A percentile compares a stretch with the other conserved stretches of the same genome.
Evolutionary conservation across 2,329 filamentous ascomycete genomes (phyloP).

Genomic region (Didymella glomerata): DNA sequence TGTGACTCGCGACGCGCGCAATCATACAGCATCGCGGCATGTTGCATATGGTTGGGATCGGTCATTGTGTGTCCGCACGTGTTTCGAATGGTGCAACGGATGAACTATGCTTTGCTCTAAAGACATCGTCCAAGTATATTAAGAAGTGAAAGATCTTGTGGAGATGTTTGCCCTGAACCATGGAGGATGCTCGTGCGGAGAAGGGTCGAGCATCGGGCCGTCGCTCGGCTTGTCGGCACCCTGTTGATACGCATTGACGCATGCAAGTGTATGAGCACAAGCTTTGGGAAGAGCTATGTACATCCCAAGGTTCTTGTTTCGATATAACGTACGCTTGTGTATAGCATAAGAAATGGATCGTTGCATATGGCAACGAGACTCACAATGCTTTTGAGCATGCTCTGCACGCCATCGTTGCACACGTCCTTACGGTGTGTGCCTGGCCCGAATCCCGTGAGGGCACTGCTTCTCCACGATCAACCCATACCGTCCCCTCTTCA

Average conservation of each 20-base stretch:
- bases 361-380: too few species aligned
- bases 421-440: too few species aligned
- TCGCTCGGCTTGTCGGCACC: constrained; percentile 17
- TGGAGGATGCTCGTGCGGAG: neutral
- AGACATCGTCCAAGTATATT: constrained; percentile 1
- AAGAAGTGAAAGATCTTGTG: neutral
- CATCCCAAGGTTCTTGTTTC: too few species aligned
- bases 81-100: neutral
- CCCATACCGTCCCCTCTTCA: too few species aligned
- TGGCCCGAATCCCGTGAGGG: too few species aligned
- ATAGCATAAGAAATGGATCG: too few species aligned
- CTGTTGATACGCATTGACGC: constrained; percentile 4
- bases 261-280: neutral
- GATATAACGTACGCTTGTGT: too few species aligned
- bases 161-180: neutral
- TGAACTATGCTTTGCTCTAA: neutral
- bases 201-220: constrained; percentile 12
- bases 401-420: too few species aligned
- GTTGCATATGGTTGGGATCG: constrained; percentile 18
- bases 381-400: too few species aligned
- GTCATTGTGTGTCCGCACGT: constrained; percentile 4
- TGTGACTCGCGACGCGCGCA: constrained; percentile 21
- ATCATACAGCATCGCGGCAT: constrained; percentile 25
- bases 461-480: too few species aligned
- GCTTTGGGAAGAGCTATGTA: too few species aligned